Conservation (phyloP, 495 filamentous ascomycete species). For the Hypoxylon subgilvum region DNA sequence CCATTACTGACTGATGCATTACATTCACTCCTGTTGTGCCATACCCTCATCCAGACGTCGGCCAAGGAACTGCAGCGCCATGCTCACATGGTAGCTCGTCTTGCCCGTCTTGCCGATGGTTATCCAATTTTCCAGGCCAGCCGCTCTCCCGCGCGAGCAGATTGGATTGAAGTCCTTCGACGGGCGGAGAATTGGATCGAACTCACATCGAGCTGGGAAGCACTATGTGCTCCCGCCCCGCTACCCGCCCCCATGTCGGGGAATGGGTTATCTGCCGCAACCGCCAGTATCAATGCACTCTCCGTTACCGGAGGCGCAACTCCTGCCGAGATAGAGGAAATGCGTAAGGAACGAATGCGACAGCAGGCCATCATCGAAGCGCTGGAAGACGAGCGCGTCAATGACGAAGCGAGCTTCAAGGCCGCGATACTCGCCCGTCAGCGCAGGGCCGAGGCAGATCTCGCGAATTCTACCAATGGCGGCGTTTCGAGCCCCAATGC, state of each 20-base stretch:
- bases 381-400: constrained; percentile 67
- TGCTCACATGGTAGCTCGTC: constrained; percentile 76
- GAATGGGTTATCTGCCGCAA: constrained; percentile 24
- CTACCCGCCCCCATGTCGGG: constrained; percentile 53
- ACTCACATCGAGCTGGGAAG: constrained; percentile 68
- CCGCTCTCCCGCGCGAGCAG: constrained; percentile 71
- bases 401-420: constrained; percentile 67
- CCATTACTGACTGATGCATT: constrained; percentile 77
- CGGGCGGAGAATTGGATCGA: constrained; percentile 69
- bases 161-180: constrained; percentile 79
- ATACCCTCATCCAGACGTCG: constrained; percentile 75
- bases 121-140: constrained; percentile 80
- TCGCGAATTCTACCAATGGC: constrained; percentile 24
- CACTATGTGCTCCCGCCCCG: constrained; percentile 71
- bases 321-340: constrained; percentile 50
- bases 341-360: constrained; percentile 60
- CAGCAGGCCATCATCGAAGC: constrained; percentile 70
- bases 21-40: constrained; percentile 73
- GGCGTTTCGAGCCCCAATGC: constrained; percentile 35
- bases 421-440: constrained; percentile 65
- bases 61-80: constrained; percentile 74
- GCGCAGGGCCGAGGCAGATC: constrained; percentile 53
- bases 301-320: constrained; percentile 21
- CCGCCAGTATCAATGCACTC: constrained; percentile 25
- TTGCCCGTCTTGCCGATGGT: constrained; percentile 74